Base-by-base conservation (phyloP, 2,329 filamentous ascomycete species). In the Aaosphaeria arxii region DNA sequence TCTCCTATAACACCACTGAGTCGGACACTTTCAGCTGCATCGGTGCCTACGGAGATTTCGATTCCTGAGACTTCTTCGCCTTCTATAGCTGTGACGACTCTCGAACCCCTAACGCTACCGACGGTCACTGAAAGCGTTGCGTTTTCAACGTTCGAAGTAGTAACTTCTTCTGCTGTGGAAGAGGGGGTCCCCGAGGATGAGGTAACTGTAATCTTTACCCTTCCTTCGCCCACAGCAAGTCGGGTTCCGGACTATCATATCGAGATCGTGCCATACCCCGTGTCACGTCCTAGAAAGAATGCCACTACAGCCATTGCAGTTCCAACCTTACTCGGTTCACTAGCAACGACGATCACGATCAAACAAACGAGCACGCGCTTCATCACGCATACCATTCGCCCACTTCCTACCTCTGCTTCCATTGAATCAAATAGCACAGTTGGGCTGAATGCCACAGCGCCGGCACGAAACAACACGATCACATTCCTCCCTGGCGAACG, bases 401-500 rank as follows among this genome's bases (percentile, higher is more conserved):
- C 35, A 4, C 6, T 30, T 24, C 35, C 28, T 36, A 36, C 35
- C 28, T 28, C 43, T 9, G 24, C 39, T n/a, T 13, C 11, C 24
- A 6, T 39, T 24, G 17, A 24, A 24, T 24, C 17, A 24, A 24
- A 24, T 24, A 24, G 17, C 17, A 24, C 17, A 24, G 17, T 24
- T 24, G 17, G 17, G 17, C 17, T 24, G 17, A 24, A 24, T 24
- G 17, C 17, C 17, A 24, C 17, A 24, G 17, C 33, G 30, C n/a
- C 42, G 9, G 24, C 29, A 44, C 24, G 32, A 40, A 44, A 44
- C 43, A 30, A 29, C 11, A 30, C 17, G 35, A 36, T 39, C 11
- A 44, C 30, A 28, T 44, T 36, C 35, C 35, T 42, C 11, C 55
- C 59, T 45, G 55, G 58, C 11, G 32, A 54, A 1, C 56, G 58